These are phyloP conservation scores for Phlebiopsis gigantea DNA, from an alignment of 768 basidiomycete genomes.

Conservation along the genomic window DNA sequence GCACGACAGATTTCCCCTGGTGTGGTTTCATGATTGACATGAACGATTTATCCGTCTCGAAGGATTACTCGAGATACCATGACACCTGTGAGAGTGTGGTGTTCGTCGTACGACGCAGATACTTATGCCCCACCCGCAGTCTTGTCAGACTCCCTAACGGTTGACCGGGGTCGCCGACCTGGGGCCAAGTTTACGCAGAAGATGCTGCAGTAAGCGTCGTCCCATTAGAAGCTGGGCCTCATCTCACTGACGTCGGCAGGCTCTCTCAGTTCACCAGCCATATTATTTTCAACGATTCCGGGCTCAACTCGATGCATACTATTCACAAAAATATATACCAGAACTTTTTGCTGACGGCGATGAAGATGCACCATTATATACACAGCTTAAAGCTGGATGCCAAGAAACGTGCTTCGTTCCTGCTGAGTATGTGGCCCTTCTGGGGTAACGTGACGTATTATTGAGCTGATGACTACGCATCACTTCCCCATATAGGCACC, in stretches of 20 bases:
- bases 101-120: constrained; percentile 16
- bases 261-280: constrained; percentile 71
- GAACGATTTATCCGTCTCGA: constrained; percentile 67
- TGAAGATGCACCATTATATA: constrained; percentile 86
- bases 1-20: constrained; percentile 76
- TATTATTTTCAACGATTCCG: constrained; percentile 72
- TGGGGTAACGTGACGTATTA: constrained; percentile 16
- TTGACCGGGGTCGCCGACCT: constrained; percentile 59
- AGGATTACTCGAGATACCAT: constrained; percentile 70
- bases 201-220: constrained; percentile 59
- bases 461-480: not conserved
- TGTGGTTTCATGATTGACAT: constrained; percentile 85
- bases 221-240: not conserved
- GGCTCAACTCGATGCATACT: constrained; percentile 54
- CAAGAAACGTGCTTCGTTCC: constrained; percentile 42
- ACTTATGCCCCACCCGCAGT: constrained; percentile 32
- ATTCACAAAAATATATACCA: constrained; percentile 85
- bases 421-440: constrained; percentile 41
- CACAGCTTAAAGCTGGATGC: constrained; percentile 48
- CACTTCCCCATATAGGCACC: constrained; percentile 37
- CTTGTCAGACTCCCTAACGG: constrained; percentile 62
- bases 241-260: constrained; percentile 32
- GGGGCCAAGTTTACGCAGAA: constrained; percentile 63
- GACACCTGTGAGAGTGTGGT: constrained; percentile 40
- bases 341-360: constrained; percentile 73